phyloP scores from a whole-genome alignment of 495 filamentous ascomycete genomes.

The Talaromyces nanjingensis region DNA sequence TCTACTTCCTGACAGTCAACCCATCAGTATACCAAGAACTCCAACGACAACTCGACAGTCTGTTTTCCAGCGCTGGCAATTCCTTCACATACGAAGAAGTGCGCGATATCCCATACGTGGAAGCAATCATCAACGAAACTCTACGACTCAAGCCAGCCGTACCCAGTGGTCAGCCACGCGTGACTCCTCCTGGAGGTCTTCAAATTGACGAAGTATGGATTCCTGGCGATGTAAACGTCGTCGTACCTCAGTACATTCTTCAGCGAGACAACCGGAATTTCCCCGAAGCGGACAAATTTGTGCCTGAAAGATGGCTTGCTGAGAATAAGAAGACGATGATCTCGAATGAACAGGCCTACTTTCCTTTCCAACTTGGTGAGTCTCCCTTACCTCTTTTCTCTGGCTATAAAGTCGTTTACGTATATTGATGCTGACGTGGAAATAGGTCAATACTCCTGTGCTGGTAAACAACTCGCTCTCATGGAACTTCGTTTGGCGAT shows the following conservation, averaged over 20 bases:
- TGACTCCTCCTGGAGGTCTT: conserved; percentile 21
- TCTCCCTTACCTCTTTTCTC: conserved; percentile 3
- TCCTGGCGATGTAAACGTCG: conserved; percentile 20
- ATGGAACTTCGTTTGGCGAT: conserved; percentile 36
- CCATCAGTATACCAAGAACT: background rate
- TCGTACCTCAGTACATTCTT: conserved; percentile 27
- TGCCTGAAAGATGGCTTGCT: conserved; percentile 50
- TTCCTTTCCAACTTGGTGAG: conserved; percentile 43
- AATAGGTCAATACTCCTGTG: conserved; percentile 38
- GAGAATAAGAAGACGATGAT: conserved; percentile 31
- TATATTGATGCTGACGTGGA: background rate
- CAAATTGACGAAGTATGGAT: conserved; percentile 20
- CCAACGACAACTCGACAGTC: background rate
- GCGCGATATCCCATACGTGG: conserved; percentile 31
- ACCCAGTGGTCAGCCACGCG: conserved; percentile 29
- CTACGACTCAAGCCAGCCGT: conserved; percentile 43
- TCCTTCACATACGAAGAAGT: background rate
- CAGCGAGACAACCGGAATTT: conserved; percentile 29
- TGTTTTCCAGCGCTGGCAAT: background rate
- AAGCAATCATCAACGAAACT: conserved; percentile 47
- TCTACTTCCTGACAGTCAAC: background rate
- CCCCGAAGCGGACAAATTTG: conserved; percentile 30
- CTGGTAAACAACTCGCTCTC: conserved; percentile 45
- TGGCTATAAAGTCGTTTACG: too few species aligned
- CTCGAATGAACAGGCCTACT: conserved; percentile 38